phyloP scores from a whole-genome alignment of 2,329 filamentous ascomycete species.

The Cytospora mali region DNA sequence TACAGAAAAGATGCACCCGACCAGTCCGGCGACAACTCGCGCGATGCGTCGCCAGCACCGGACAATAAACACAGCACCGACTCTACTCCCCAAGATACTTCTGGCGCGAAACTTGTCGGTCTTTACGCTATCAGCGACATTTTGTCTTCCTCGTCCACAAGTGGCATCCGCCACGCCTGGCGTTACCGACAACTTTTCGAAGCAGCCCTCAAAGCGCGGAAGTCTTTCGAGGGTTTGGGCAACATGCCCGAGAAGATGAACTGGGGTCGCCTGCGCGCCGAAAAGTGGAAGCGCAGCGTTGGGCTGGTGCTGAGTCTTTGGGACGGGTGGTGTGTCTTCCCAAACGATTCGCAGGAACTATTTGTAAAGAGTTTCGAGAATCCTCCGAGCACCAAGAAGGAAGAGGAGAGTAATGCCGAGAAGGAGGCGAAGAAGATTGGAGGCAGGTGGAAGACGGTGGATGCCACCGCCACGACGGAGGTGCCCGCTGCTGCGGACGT shows the following conservation, averaged over 20 bases:
- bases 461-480: constrained; percentile 38
- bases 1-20: constrained; percentile 45
- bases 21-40: constrained; percentile 38
- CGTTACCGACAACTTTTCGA: constrained; percentile 83
- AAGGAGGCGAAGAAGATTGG: constrained; percentile 40
- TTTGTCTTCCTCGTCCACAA: constrained; percentile 74
- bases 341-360: constrained; percentile 70
- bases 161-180: constrained; percentile 82
- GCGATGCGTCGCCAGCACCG: constrained; percentile 40
- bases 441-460: constrained; percentile 56
- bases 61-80: constrained; percentile 49
- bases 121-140: constrained; percentile 80
- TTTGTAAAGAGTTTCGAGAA: constrained; percentile 73
- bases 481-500: constrained; percentile 29
- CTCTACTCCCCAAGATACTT: constrained; percentile 57
- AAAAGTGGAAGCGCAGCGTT: constrained; percentile 83
- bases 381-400: constrained; percentile 54
- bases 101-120: constrained; percentile 74
- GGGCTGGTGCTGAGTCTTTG: constrained; percentile 70
- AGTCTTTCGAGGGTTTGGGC: constrained; percentile 76
- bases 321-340: constrained; percentile 74
- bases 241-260: constrained; percentile 69
- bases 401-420: constrained; percentile 42
- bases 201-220: constrained; percentile 65
- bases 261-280: constrained; percentile 81